phyloP scores from a whole-genome alignment of 768 basidiomycete species.

The Inosperma sp. region DNA sequence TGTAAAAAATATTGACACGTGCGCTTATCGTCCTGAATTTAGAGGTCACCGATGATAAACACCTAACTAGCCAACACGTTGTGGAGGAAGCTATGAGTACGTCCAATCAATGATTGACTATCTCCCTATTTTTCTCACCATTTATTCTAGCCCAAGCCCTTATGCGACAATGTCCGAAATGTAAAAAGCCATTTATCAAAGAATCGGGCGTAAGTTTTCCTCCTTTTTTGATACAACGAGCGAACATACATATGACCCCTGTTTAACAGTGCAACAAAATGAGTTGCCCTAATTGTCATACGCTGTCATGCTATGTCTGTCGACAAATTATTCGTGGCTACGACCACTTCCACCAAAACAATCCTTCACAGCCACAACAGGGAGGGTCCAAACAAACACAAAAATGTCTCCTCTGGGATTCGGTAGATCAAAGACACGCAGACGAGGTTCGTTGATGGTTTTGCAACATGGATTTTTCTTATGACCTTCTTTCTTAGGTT shows the following conservation, averaged over 20 bases:
- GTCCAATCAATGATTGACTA: slow-evolving; percentile 16
- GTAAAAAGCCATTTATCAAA: slow-evolving; percentile 80
- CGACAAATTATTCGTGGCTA: slow-evolving; percentile 68
- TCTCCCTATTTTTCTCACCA: slow-evolving; percentile 4
- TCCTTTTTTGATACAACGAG: neutral
- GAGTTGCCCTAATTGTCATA: slow-evolving; percentile 66
- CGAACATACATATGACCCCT: slow-evolving; percentile 4
- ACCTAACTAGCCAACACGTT: slow-evolving; percentile 67
- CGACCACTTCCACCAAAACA: slow-evolving; percentile 64
- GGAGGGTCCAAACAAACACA: slow-evolving; percentile 28
- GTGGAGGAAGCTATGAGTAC: slow-evolving; percentile 94
- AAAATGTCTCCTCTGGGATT: slow-evolving; percentile 69
- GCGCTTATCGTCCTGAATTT: slow-evolving; percentile 3
- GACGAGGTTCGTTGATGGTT: slow-evolving; percentile 47
- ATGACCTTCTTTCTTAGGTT: slow-evolving; percentile 41
- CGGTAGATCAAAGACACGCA: slow-evolving; percentile 57
- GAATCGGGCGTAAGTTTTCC: slow-evolving; percentile 58
- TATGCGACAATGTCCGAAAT: slow-evolving; percentile 86
- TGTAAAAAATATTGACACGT: neutral
- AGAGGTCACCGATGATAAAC: slow-evolving; percentile 76
- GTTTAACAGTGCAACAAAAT: slow-evolving; percentile 83
- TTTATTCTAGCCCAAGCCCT: slow-evolving; percentile 63
- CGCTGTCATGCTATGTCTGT: slow-evolving; percentile 83
- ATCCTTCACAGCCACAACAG: slow-evolving; percentile 19
- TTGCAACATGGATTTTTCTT: neutral